Percentiles rank a stretch among this genome's conserved stretches.
These are phyloP conservation scores for Crithidia mellificae DNA, from an alignment of 208 protist genomes.

Conservation along the genomic window DNA sequence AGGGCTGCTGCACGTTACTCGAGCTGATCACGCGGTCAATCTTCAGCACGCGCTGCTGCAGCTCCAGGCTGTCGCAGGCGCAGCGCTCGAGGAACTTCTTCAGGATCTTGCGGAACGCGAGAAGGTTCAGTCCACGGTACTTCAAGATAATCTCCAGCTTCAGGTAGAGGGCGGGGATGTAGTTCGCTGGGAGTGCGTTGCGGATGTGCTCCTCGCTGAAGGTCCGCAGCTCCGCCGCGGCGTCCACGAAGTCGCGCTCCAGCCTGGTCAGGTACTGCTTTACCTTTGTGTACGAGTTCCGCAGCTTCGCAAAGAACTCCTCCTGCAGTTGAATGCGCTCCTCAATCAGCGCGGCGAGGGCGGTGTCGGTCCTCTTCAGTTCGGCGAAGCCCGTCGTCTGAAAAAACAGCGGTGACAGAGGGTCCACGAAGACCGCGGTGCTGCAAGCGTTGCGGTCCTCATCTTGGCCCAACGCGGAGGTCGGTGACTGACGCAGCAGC, in stretches of 20 bases:
- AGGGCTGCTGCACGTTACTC: conserved; percentile 55
- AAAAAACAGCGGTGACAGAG: conserved; percentile 25
- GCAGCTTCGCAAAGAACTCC: conserved; percentile 69
- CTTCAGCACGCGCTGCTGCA: conserved; percentile 50
- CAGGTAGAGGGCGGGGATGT: conserved; percentile 72
- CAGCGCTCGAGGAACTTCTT: conserved; percentile 83
- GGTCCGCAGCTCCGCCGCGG: conserved; percentile 47
- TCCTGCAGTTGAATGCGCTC: conserved; percentile 43
- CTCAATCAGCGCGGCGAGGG: conserved; percentile 31
- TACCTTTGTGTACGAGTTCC: conserved; percentile 61
- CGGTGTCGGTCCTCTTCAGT: conserved; percentile 19
- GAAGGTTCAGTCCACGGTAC: conserved; percentile 76
- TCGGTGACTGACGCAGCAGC: background rate
- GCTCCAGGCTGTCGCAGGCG: conserved; percentile 66
- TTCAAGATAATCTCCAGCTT: conserved; percentile 61
- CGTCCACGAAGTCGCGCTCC: conserved; percentile 43
- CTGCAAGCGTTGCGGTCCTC: conserved; percentile 1
- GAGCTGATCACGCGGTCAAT: conserved; percentile 59
- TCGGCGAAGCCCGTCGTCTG: conserved; percentile 17
- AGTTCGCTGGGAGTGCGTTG: conserved; percentile 32
- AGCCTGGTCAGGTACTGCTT: conserved; percentile 52
- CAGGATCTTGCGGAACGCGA: conserved; percentile 77
- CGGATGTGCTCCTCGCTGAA: conserved; percentile 67
- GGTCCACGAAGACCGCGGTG: conserved; percentile 20
- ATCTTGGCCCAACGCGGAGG: background rate